phyloP scores from a whole-genome alignment of 225 moss, liverwort and hornwort genomes.

The Ulota crispa region DNA sequence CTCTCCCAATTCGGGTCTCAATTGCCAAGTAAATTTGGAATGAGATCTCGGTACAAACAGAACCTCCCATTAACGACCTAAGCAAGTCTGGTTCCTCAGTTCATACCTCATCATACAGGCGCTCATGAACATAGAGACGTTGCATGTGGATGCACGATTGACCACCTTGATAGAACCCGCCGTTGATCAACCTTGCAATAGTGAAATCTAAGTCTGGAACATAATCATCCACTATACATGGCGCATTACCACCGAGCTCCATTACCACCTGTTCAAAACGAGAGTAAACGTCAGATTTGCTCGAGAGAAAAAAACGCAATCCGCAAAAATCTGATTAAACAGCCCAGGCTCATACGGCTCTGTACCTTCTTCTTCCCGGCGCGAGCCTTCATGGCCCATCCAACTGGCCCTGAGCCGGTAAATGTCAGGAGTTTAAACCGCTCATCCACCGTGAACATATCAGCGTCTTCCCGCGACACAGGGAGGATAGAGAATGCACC shows the following conservation, averaged over 20 bases:
- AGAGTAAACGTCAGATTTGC: not conserved
- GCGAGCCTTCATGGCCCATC: conserved; percentile 95
- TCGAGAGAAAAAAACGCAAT: not conserved
- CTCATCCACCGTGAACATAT: conserved; percentile 83
- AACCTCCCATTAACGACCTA: not conserved
- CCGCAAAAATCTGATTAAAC: not conserved
- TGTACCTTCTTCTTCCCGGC: conserved; percentile 92
- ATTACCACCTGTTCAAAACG: conserved; percentile 74
- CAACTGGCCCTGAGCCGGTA: conserved; percentile 80
- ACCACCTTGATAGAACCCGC: conserved; percentile 87
- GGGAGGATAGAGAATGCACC: conserved; percentile 91
- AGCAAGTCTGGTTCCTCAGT: conserved; percentile 11
- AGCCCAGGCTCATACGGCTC: not conserved
- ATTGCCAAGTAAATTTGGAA: not conserved
- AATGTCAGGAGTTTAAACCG: conserved; percentile 90
- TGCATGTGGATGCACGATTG: conserved; percentile 99
- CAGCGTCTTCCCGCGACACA: conserved; percentile 77
- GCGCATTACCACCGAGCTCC: conserved; percentile 96
- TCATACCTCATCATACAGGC: conserved; percentile 76
- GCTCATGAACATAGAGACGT: conserved; percentile 74
- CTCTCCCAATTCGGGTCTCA: not conserved
- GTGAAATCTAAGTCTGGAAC: conserved; percentile 91
- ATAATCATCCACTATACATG: conserved; percentile 90
- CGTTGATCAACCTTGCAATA: conserved; percentile 71
- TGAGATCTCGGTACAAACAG: not conserved